Evolutionary conservation across 306 rosid genomes (phyloP), one percentile per base, ranked within the genome.

Genomic region (Pueraria montana): DNA sequence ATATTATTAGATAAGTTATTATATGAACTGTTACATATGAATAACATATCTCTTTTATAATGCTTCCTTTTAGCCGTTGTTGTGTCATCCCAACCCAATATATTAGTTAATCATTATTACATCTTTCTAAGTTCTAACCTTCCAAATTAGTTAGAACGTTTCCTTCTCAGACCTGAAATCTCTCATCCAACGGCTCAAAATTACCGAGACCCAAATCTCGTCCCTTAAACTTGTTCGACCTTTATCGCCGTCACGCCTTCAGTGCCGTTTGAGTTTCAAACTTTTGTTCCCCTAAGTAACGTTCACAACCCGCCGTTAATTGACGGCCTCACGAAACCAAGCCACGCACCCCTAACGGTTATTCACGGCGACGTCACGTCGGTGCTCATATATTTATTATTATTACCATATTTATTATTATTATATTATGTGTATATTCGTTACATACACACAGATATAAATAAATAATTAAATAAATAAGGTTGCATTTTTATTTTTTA

Each of bases 341-440:
- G 14, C n/a, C 17, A 5, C 17, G 7, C 78, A 58, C 55, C 14
- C 21, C 45, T 91, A 93, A 92, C 98, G 95, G 94, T 69, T 72
- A 56, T 80, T 89, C 86, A 92, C 95, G 92, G 91, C 82, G 88
- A 91, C 98, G 94, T 93, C 93, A 91, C 99, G 97, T 93, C 94
- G 93, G 98, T 89, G 92, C 86, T 61, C 21, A 14, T 2, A 38
- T 16, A 64, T 62, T 62, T 62, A 30, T 64, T 3, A 63, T 63
- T 13, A 40, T 40, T 2, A 36, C 42, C 6, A 58, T 4, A 10
- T 11, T 58, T 49, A 5, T 53, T 8, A 55, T 56, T 53, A 24
- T 59, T 59, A 64, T 64, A 62, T 63, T 64, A 65, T 40, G 13
- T 30, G 75, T 55, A 72, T 88, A 87, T 91, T 86, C 97, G 94